phyloP scores from a whole-genome alignment of 306 rosid genomes.

The Glycyrrhiza uralensis region DNA sequence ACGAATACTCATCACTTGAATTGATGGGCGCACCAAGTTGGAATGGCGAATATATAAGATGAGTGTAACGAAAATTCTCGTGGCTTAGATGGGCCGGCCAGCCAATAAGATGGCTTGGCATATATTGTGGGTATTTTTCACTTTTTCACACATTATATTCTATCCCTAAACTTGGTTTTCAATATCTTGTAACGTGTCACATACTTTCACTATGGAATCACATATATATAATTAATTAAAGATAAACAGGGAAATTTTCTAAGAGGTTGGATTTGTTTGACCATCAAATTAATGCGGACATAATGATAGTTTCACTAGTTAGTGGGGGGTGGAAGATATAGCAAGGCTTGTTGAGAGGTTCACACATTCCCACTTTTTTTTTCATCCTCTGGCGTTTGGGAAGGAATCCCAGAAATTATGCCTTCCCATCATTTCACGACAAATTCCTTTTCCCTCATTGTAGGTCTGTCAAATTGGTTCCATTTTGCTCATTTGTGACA shows the following conservation, averaged over 20 bases:
- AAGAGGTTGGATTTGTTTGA: slow-evolving; percentile 27
- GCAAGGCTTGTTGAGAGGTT: slow-evolving; percentile 25
- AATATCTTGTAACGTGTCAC: slow-evolving; percentile 21
- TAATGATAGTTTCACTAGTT: slow-evolving; percentile 32
- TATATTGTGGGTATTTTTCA: slow-evolving; percentile 11
- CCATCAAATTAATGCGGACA: slow-evolving; percentile 22
- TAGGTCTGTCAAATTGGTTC: background rate
- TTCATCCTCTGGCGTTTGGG: slow-evolving; percentile 23
- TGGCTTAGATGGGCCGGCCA: slow-evolving; percentile 37
- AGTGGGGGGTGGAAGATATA: slow-evolving; percentile 31
- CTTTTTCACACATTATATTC: slow-evolving; percentile 28
- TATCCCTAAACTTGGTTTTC: slow-evolving; percentile 24
- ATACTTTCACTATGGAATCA: background rate
- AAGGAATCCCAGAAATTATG: slow-evolving; percentile 39
- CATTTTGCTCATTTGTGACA: slow-evolving; percentile 2
- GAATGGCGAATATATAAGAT: slow-evolving; percentile 8
- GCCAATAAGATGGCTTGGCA: background rate
- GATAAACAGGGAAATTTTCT: background rate
- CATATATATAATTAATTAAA: background rate
- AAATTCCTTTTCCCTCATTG: slow-evolving; percentile 9
- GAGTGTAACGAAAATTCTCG: slow-evolving; percentile 1
- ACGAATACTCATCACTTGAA: slow-evolving; percentile 16
- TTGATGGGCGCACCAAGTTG: slow-evolving; percentile 19
- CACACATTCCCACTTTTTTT: slow-evolving; percentile 36
- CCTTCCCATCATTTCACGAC: slow-evolving; percentile 28